Evolutionary conservation across 1,284 basidiomycete genomes (phyloP), one percentile per base, ranked within the genome.

Genomic region (Austroboletus novae-zelandiae): DNA sequence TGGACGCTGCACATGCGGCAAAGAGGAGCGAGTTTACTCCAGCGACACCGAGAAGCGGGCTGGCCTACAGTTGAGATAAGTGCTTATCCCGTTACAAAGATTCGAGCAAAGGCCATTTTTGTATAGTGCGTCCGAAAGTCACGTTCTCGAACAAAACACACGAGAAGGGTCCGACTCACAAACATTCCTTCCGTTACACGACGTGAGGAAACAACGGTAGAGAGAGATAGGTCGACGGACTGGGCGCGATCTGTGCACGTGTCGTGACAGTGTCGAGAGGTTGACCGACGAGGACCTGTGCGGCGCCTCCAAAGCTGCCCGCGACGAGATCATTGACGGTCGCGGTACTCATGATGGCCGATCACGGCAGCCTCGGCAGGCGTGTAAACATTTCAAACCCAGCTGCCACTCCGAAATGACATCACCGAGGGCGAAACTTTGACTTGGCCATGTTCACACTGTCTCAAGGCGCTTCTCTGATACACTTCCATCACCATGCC

Each of bases 1-100:
- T 86, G 3, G 93, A 89, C 5, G 80, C 74, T 14, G 84, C 89
- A 61, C 97, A 98, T 0, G 94, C 85, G 0, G 91, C 91, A 70
- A 98, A 99, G 8, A 98, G 81, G 17, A 98, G 78, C 11, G 93
- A 96, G 71, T 98, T 98, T 61, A 98, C 95, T 7, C 91, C 94
- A 1, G 95, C 92, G 29, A 99, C 89, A n/a, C 96, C 96, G 40
- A 97, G 54, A 9, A 99, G 75, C 0, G 96, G 96, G 43, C 90
- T 93, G 0, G 87, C 79, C 91, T 91, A n/a, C 25, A 7, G 13
- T 13, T 35, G n/a, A 9, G n/a, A 15, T 35, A 13, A 31, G 30
- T 31, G 6, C 30, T 9, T 10, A 31, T 31, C 30, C 30, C 20
- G 30, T 7, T 9, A 14, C 5, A 40, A 36, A 42, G 43, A 34